Evolutionary conservation across 768 basidiomycete genomes (phyloP).

Genomic region (Obba rivulosa): DNA sequence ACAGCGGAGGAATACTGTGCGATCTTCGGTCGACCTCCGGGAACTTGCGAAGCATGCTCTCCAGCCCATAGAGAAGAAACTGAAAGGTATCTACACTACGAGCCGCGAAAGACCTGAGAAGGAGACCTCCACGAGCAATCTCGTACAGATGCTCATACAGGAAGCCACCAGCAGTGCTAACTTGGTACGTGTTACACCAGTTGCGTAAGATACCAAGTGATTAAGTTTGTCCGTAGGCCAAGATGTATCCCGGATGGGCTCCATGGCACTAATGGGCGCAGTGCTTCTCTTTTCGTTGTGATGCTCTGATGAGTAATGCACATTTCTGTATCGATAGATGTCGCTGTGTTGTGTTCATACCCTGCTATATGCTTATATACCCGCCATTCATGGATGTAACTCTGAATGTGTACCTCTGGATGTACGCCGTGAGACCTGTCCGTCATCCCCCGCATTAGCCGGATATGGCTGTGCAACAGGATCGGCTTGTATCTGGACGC

Average conservation of each 20-base stretch:
- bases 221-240: conserved; percentile 77
- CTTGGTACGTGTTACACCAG: conserved; percentile 63
- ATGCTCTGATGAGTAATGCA: too few species aligned
- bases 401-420: too few species aligned
- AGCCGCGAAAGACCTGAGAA: conserved; percentile 38
- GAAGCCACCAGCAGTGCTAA: conserved; percentile 76
- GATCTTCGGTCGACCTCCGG: conserved; percentile 42
- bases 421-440: too few species aligned
- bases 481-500: too few species aligned
- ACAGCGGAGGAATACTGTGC: not conserved
- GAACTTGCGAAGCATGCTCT: conserved; percentile 72
- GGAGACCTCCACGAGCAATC: conserved; percentile 68
- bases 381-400: not conserved
- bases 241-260: conserved; percentile 92
- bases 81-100: conserved; percentile 64
- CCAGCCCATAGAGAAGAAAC: conserved; percentile 76
- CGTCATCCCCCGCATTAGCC: too few species aligned
- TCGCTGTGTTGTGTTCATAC: not conserved
- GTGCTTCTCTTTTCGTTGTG: not conserved
- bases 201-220: too few species aligned
- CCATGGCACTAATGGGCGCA: conserved; percentile 54
- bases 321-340: not conserved
- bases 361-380: conserved; percentile 3
- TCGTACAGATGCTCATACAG: conserved; percentile 88
- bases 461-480: too few species aligned